Percentiles rank a stretch among this genome's conserved stretches.
These are phyloP conservation scores for Simplicillium sp. DNA, from an alignment of 2,329 filamentous ascomycete species.

Conservation along the genomic window DNA sequence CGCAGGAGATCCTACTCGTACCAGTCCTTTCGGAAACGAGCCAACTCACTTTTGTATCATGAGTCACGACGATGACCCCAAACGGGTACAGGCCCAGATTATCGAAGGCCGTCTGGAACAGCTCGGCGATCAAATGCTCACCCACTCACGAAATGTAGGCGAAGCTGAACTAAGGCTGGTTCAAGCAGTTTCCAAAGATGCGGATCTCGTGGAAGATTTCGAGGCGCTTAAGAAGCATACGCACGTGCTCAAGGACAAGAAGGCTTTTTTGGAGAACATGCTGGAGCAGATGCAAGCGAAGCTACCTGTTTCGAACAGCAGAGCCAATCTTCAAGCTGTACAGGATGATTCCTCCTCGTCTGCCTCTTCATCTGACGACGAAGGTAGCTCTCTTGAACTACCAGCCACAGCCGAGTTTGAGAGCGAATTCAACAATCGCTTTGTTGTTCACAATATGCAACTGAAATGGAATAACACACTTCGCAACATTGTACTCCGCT, in stretches of 20 bases:
- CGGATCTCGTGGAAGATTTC: constrained; percentile 45
- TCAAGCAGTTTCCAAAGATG: constrained; percentile 38
- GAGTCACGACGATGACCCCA: constrained; percentile 81
- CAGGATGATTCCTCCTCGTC: too few relatives aligned
- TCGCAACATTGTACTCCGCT: constrained; percentile 91
- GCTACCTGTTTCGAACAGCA: constrained; percentile 13
- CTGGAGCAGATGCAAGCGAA: constrained; percentile 36
- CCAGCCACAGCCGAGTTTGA: constrained; percentile 71
- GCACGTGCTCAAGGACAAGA: constrained; percentile 47
- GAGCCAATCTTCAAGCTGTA: background rate
- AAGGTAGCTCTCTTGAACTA: constrained; percentile 46
- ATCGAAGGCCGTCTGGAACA: constrained; percentile 73
- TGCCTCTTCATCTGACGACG: constrained; percentile 4
- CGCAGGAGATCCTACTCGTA: constrained; percentile 69
- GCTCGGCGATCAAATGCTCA: constrained; percentile 66
- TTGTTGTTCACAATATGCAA: constrained; percentile 95
- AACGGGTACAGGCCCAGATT: constrained; percentile 76
- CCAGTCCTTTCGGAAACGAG: constrained; percentile 86
- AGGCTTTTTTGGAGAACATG: constrained; percentile 49
- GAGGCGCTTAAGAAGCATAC: constrained; percentile 50
- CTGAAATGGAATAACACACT: constrained; percentile 97
- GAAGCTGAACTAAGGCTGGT: constrained; percentile 64
- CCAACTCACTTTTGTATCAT: constrained; percentile 93
- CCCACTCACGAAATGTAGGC: constrained; percentile 62
- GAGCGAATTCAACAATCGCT: constrained; percentile 95